Evolutionary conservation across 2,329 filamentous ascomycete genomes (phyloP).

Genomic region (Fusarium oligoseptatum): DNA sequence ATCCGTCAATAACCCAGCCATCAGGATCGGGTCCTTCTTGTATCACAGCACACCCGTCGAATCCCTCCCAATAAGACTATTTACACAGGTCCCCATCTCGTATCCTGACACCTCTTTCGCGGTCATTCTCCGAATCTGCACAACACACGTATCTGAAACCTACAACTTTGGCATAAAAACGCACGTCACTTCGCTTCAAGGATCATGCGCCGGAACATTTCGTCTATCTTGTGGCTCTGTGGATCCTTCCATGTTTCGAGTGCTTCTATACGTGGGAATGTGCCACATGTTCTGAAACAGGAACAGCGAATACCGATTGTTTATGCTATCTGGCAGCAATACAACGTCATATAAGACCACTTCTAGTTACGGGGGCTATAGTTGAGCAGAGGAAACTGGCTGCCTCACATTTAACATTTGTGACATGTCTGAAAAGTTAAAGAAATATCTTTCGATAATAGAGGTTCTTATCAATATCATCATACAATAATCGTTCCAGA

Average conservation of each 20-base stretch:
- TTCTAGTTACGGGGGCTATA: not conserved
- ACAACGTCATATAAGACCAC: not conserved
- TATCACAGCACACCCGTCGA: not conserved
- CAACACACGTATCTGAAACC: not conserved
- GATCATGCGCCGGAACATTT: not conserved
- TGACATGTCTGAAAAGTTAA: not conserved
- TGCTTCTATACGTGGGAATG: not conserved
- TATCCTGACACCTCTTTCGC: not conserved
- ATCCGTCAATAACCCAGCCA: not conserved
- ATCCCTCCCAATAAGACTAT: not conserved
- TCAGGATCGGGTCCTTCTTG: not conserved
- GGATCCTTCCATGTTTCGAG: not conserved
- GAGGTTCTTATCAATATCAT: not conserved
- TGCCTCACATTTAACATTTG: not conserved
- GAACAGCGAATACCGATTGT: not conserved
- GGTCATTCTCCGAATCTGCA: not conserved
- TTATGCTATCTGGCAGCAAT: not conserved
- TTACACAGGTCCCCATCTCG: not conserved
- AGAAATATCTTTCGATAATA: not conserved
- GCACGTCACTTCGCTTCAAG: not conserved
- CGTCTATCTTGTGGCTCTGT: not conserved
- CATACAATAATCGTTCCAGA: not conserved
- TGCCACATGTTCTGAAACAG: slow-evolving; percentile 2
- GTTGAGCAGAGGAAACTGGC: not conserved
- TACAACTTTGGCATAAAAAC: not conserved